These are phyloP conservation scores for Debaryomyces castellii DNA, from an alignment of 805 yeast species.

Conservation along the genomic window DNA sequence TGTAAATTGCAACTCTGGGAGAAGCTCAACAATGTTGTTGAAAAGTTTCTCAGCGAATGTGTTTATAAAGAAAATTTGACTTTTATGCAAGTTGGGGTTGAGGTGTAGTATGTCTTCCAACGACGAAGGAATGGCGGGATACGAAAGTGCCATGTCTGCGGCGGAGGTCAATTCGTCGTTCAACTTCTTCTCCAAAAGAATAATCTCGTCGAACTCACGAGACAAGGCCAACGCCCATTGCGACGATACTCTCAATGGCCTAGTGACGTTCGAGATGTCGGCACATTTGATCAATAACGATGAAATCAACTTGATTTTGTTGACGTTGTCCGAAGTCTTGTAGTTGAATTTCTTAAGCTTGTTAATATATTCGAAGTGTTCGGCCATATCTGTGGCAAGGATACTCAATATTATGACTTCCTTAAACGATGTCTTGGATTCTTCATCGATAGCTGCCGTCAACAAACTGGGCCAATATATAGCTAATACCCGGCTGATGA, in stretches of 20 bases:
- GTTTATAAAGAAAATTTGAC: slow-evolving; percentile 81
- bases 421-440: slow-evolving; percentile 16
- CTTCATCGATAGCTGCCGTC: slow-evolving; percentile 9
- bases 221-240: slow-evolving; percentile 86
- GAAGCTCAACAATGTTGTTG: slow-evolving; percentile 54
- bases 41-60: slow-evolving; percentile 82
- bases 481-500: slow-evolving; percentile 39
- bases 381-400: slow-evolving; percentile 84
- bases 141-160: slow-evolving; percentile 10
- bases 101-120: slow-evolving; percentile 44
- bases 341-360: slow-evolving; percentile 40
- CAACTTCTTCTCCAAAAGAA: slow-evolving; percentile 44
- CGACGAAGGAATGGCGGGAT: slow-evolving; percentile 38
- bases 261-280: slow-evolving; percentile 89
- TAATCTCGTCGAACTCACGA: slow-evolving; percentile 73
- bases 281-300: slow-evolving; percentile 87
- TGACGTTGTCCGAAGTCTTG: slow-evolving; percentile 14
- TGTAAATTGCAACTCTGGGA: slow-evolving; percentile 63
- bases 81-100: slow-evolving; percentile 56
- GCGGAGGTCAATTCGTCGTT: background rate
- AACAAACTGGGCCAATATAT: slow-evolving; percentile 38
- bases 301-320: slow-evolving; percentile 46
- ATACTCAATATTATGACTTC: slow-evolving; percentile 36
- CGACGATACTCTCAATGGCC: slow-evolving; percentile 72
- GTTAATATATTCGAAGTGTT: slow-evolving; percentile 70